Evolutionary conservation across 257 asterid species (phyloP).

Genomic region (Gentiana dahurica): DNA sequence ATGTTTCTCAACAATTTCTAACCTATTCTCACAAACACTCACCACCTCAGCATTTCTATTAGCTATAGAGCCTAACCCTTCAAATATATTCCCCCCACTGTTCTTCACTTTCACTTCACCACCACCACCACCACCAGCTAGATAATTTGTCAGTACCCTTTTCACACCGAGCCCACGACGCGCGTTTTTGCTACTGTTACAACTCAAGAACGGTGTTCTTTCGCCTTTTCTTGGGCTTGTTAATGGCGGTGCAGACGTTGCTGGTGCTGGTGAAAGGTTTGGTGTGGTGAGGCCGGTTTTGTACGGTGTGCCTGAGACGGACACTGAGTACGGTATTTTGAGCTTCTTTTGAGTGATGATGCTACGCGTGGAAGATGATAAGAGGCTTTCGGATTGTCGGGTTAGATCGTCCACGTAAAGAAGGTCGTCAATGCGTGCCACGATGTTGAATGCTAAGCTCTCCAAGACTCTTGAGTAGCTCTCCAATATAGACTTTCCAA

Average conservation of each 20-base stretch:
- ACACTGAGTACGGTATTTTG: slow-evolving; percentile 37
- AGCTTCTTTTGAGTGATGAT: slow-evolving; percentile 40
- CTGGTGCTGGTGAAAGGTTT: slow-evolving; percentile 40
- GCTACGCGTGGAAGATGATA: slow-evolving; percentile 25
- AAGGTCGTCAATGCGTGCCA: slow-evolving; percentile 75
- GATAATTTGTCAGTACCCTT: slow-evolving; percentile 59
- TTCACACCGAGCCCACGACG: slow-evolving; percentile 76
- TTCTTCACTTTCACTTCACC: slow-evolving; percentile 43
- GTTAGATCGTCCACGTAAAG: slow-evolving; percentile 72
- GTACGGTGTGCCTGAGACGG: slow-evolving; percentile 61
- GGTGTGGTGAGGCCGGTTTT: slow-evolving; percentile 49
- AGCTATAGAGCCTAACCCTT: slow-evolving; percentile 27
- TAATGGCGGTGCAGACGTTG: slow-evolving; percentile 2
- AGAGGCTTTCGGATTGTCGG: slow-evolving; percentile 42
- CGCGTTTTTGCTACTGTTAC: slow-evolving; percentile 32
- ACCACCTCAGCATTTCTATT: slow-evolving; percentile 22
- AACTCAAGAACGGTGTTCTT: slow-evolving; percentile 36
- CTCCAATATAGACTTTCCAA: slow-evolving; percentile 85
- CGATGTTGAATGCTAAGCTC: slow-evolving; percentile 73
- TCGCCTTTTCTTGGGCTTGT: slow-evolving; percentile 56
- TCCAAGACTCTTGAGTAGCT: slow-evolving; percentile 98
- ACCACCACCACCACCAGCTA: slow-evolving; percentile 28
- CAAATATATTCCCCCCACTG: slow-evolving; percentile 23
- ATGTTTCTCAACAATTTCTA: slow-evolving; percentile 10
- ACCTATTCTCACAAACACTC: neutral